Base-by-base conservation (phyloP, 2,329 filamentous ascomycete species). In the Rhexocercosporidium sp. region DNA sequence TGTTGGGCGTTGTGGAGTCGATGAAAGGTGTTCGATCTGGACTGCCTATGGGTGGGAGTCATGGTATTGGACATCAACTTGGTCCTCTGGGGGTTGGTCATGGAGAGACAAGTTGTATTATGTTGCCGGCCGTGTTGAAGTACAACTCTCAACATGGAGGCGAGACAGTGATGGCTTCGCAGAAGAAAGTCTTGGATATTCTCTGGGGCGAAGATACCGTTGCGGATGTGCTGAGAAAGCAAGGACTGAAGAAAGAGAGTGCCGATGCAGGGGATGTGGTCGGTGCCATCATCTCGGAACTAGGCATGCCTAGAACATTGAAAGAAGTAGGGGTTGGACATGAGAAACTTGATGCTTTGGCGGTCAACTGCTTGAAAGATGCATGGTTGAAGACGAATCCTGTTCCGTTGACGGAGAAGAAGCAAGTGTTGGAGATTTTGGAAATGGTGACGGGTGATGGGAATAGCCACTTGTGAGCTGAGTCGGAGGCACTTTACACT, bases 91-190 rank as follows among this genome's bases (percentile, higher is more conserved):
- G 85, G 0, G 86, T 88, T 1, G 82, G 83, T 0, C 86, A 89
- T 71, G 86, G 86, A 11, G 86, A 87, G 74, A 88, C 85, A 34
- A 86, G 83, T 71, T 88, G 82, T 72, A 82, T 84, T 57, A 78
- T 86, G 64, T 79, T 83, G 44, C 85, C 86, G 0, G 82, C 84
- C 1, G 85, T 88, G 7, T 85, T 83, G 73, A 84, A 82, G 71
- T 66, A 64, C 37, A 64, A 64, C 56, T 53, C 34, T 37, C 34
- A 54, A 20, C 5, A 60, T 18, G 44, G 61, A 0, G 54, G 63
- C 20, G 64, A 59, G 16, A 51, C 39, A n/a, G 61, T 61, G 14
- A 39, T 11, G 16, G 31, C 16, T 22, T 22, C 27, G 37, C 57
- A 64, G 34, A 65, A 71, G 20, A 65, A 65, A 31, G 63, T 59